Evolutionary conservation across 2,329 filamentous ascomycete genomes (phyloP).

Genomic region (Fusarium udum): DNA sequence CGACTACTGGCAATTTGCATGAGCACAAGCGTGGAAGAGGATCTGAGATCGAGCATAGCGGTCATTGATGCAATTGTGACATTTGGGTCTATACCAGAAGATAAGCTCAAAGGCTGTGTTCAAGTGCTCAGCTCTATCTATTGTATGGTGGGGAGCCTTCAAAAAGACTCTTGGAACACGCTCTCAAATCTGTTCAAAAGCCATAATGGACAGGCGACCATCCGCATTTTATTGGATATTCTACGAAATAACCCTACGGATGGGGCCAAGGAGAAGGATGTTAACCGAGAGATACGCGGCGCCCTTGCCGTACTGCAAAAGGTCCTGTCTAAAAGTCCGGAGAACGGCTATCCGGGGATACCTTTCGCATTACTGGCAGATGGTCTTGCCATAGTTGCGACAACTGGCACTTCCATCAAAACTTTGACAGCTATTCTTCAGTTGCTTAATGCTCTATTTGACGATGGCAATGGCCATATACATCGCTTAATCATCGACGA

Average conservation of each 20-base stretch:
- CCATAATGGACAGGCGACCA: constrained; percentile 75
- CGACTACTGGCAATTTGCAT: constrained; percentile 73
- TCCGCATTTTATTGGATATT: constrained; percentile 72
- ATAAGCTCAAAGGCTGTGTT: constrained; percentile 71
- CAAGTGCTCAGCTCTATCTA: constrained; percentile 78
- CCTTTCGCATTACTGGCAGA: constrained; percentile 68
- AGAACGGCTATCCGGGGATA: constrained; percentile 68
- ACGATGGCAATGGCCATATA: constrained; percentile 60
- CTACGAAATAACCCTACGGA: constrained; percentile 60
- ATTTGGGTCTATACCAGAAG: constrained; percentile 73
- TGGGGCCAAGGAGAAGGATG: constrained; percentile 60
- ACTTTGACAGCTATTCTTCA: constrained; percentile 59
- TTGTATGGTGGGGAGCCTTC: constrained; percentile 68
- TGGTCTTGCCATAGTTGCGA: constrained; percentile 63
- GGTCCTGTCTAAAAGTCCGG: constrained; percentile 66
- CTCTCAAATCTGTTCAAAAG: constrained; percentile 76
- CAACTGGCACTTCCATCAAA: constrained; percentile 55
- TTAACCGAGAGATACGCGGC: constrained; percentile 67
- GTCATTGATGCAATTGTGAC: constrained; percentile 77
- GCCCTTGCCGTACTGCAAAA: constrained; percentile 71
- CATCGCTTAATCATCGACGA: constrained; percentile 69
- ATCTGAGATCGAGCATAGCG: constrained; percentile 73
- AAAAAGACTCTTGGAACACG: constrained; percentile 74
- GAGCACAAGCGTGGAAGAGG: constrained; percentile 70
- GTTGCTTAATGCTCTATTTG: constrained; percentile 66